Conservation (phyloP, 2,329 filamentous ascomycete species). For the Cordyceps cicadae region DNA sequence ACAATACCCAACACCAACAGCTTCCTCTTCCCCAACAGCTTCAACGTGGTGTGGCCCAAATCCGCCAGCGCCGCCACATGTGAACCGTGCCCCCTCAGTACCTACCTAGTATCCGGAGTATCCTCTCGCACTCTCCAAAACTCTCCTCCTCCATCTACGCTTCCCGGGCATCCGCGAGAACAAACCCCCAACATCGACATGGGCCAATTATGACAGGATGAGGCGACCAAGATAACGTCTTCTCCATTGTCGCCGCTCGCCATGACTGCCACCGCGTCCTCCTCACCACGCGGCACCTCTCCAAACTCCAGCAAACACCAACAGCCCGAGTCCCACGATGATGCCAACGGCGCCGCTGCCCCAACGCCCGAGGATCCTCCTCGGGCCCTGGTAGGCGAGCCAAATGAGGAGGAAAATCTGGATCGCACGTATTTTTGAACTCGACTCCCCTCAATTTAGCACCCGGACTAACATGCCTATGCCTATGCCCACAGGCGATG, state of each 20-base stretch:
- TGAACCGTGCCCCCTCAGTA: not conserved
- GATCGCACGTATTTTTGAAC: not conserved
- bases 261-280: not conserved
- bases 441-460: not conserved
- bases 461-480: not conserved
- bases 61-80: not conserved
- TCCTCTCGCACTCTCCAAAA: not conserved
- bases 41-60: not conserved
- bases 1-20: no score
- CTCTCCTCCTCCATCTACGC: not conserved
- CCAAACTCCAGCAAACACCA: not conserved
- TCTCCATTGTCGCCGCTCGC: not conserved
- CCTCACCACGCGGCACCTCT: not conserved
- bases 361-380: not conserved
- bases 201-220: not conserved
- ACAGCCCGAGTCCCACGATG: not conserved
- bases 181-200: not conserved
- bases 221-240: not conserved
- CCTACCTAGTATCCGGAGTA: no score
- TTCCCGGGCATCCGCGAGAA: not conserved
- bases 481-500: slow-evolving; percentile 37
- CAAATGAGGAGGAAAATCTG: slow-evolving; percentile 6
- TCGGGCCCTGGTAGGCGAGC: not conserved
- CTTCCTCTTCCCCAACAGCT: no score
- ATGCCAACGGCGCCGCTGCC: not conserved